Percentiles rank a stretch among this genome's conserved stretches.
These are phyloP conservation scores for Macrocybe gigantea DNA, from an alignment of 768 basidiomycete species.

Conservation along the genomic window DNA sequence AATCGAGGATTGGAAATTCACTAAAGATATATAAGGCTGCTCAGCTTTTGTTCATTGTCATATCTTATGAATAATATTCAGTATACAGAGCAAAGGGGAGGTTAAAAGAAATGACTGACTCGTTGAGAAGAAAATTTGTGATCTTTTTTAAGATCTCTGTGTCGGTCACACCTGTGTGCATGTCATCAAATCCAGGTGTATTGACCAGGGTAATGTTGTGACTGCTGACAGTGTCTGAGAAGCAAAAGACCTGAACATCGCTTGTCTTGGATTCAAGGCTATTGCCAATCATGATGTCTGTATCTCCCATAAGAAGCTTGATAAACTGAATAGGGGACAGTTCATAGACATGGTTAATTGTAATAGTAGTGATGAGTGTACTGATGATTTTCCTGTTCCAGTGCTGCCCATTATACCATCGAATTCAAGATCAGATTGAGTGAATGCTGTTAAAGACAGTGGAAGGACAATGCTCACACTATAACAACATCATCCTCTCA, in stretches of 20 bases:
- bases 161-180: neutral
- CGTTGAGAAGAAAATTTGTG: neutral
- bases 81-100: too few species aligned
- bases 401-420: conserved; percentile 22
- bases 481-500: conserved; percentile 12
- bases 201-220: conserved; percentile 15
- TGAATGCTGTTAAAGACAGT: neutral
- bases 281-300: conserved; percentile 14
- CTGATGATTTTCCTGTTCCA: conserved; percentile 25
- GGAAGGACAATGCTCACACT: conserved; percentile 9
- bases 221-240: conserved; percentile 5
- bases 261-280: conserved; percentile 16
- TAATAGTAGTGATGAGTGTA: conserved; percentile 4
- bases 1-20: conserved; percentile 3
- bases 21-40: conserved; percentile 5
- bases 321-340: conserved; percentile 12
- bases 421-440: conserved; percentile 1
- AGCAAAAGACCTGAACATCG: conserved; percentile 13
- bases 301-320: conserved; percentile 8
- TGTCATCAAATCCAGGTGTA: conserved; percentile 15
- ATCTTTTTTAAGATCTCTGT: conserved; percentile 3
- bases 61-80: conserved; percentile 3
- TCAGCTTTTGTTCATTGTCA: neutral
- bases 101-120: neutral
- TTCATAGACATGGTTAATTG: neutral